These are phyloP conservation scores for Teratosphaeria gauchensis DNA, from an alignment of 2,329 filamentous ascomycete species.

Conservation along the genomic window DNA sequence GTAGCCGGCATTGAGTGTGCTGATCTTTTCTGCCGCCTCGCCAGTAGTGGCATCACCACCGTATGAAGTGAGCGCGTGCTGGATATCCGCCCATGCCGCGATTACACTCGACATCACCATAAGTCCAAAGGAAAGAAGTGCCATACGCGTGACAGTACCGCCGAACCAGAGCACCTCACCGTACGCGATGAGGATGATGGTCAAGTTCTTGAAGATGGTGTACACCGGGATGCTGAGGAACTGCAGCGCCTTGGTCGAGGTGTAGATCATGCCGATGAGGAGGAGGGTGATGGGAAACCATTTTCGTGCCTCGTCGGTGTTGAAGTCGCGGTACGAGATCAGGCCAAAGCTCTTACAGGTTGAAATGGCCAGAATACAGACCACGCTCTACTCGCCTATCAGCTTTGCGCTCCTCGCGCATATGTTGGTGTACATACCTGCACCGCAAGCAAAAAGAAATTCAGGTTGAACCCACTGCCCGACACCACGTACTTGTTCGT, in stretches of 20 bases:
- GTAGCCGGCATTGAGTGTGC: slow-evolving; percentile 88
- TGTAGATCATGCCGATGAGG: slow-evolving; percentile 98
- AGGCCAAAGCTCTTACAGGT: slow-evolving; percentile 70
- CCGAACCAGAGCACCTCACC: slow-evolving; percentile 98
- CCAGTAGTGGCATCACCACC: slow-evolving; percentile 33
- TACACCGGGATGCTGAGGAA: slow-evolving; percentile 97
- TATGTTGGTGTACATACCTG: slow-evolving; percentile 56
- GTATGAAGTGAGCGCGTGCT: slow-evolving; percentile 60
- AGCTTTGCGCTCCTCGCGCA: neutral
- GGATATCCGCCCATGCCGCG: slow-evolving; percentile 95
- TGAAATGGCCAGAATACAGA: slow-evolving; percentile 79
- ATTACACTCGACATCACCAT: slow-evolving; percentile 95
- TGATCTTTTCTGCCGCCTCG: slow-evolving; percentile 61
- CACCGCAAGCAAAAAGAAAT: slow-evolving; percentile 85
- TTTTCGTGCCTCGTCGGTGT: slow-evolving; percentile 79
- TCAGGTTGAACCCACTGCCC: slow-evolving; percentile 83
- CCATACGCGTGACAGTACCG: slow-evolving; percentile 76
- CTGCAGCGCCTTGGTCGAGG: slow-evolving; percentile 87
- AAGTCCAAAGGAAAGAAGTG: slow-evolving; percentile 85
- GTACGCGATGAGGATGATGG: slow-evolving; percentile 96
- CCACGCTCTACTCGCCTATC: slow-evolving; percentile 34
- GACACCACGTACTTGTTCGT: slow-evolving; percentile 98
- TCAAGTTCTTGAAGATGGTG: slow-evolving; percentile 99
- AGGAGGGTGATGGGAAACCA: slow-evolving; percentile 97
- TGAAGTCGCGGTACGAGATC: slow-evolving; percentile 78